Percentiles rank a stretch among this genome's conserved stretches.
phyloP scores from a whole-genome alignment of 805 yeast species.

The Millerozyma acaciae region DNA sequence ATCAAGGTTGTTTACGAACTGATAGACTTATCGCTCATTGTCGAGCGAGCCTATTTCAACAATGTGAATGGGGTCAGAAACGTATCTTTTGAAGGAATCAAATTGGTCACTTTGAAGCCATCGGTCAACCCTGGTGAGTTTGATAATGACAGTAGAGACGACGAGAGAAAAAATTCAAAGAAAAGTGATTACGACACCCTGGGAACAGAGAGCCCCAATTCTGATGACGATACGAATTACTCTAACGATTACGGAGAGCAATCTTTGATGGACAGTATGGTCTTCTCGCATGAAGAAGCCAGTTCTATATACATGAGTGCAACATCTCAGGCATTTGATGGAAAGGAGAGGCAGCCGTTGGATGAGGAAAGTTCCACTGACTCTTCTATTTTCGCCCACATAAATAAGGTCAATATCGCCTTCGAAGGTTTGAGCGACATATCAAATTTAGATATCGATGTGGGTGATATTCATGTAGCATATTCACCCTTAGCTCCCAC shows the following conservation, averaged over 20 bases:
- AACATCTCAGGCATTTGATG: conserved; percentile 45
- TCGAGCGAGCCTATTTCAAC: conserved; percentile 28
- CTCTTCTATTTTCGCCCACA: conserved; percentile 21
- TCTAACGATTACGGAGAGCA: conserved; percentile 30
- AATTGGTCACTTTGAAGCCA: conserved; percentile 40
- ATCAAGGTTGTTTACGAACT: conserved; percentile 49
- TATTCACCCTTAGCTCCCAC: conserved; percentile 42
- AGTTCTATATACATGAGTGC: conserved; percentile 82
- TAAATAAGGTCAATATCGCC: conserved; percentile 36
- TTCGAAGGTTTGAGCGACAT: conserved; percentile 46
- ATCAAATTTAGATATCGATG: conserved; percentile 32
- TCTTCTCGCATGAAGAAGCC: conserved; percentile 66
- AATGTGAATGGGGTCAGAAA: conserved; percentile 47
- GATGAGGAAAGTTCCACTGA: conserved; percentile 2
- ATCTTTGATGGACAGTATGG: conserved; percentile 53
- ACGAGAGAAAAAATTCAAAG: conserved; percentile 4
- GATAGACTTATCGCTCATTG: conserved; percentile 29
- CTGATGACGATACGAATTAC: conserved; percentile 8
- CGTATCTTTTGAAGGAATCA: conserved; percentile 37
- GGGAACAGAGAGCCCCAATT: conserved; percentile 3
- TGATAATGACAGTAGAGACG: not conserved
- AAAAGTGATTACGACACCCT: conserved; percentile 2
- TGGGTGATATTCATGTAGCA: conserved; percentile 42
- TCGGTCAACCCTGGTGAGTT: conserved; percentile 27
- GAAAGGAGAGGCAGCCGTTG: conserved; percentile 9